Evolutionary conservation across 306 rosid species (phyloP), one percentile per base, ranked within the genome.

Genomic region (Trifolium pratense): DNA sequence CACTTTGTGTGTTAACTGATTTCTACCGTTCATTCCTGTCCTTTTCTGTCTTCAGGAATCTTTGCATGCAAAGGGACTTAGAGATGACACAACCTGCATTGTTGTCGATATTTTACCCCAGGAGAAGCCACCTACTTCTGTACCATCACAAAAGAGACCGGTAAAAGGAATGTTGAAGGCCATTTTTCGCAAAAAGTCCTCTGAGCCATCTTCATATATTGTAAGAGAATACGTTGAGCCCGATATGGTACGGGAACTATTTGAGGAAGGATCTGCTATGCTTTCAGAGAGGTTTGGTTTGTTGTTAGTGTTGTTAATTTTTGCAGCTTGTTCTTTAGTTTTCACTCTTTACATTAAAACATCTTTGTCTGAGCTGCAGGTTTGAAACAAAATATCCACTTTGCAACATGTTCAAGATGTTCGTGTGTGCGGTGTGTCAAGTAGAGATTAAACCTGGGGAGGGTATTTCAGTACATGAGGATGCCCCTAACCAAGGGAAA

Each of bases 401-500:
- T 80, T 90, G 97, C 96, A 92, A 92, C 93, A 92, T 95, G 99
- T 95, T 95, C 81, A 95, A 89, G 87, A 75, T 95, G 87, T 95
- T 95, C 69, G 82, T 82, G 76, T 95, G 99, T 76, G 97, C 99
- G 31, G 96, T 95, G 48, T 95, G 99, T 82, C 99, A 95, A 86
- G 76, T 74, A 67, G 97, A 95, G 86, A 82, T 95, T 69, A 90
- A 92, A 85, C 97, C 97, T 12, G 95, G 97, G 40, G 93, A 92
- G 80, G 99, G 99, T 45, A 82, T 95, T 82, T 92, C 99, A 16
- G 86, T 95, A 75, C 92, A 90, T 63, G 87, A 82, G 32, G 93
- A 89, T 46, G 86, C 84, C 2, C 53, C 83, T 48, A 82, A 84
- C 72, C 71, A 85, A 3, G 84, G 79, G 70, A 92, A 81, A 82